These are phyloP conservation scores for Balansia obtecta DNA, from an alignment of 2,329 filamentous ascomycete genomes.

Conservation along the genomic window DNA sequence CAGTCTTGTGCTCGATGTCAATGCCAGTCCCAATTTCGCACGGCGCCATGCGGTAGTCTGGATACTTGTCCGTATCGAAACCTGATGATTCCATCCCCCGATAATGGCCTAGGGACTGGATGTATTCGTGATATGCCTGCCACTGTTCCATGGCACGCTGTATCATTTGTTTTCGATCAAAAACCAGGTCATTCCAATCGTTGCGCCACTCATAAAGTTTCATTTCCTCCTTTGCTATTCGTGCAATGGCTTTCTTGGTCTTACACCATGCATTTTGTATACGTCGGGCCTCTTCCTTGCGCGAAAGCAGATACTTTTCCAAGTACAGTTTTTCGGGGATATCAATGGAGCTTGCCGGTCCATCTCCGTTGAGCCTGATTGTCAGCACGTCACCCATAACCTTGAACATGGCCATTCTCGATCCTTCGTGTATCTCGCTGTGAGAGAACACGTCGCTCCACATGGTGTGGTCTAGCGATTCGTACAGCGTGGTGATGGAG, in stretches of 20 bases:
- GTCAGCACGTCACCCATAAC: slow-evolving; percentile 37
- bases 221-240: slow-evolving; percentile 14
- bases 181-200: slow-evolving; percentile 13
- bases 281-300: slow-evolving; percentile 31
- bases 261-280: slow-evolving; percentile 28
- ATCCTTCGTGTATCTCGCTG: slow-evolving; percentile 21
- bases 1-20: slow-evolving; percentile 15
- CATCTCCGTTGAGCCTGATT: slow-evolving; percentile 31
- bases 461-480: slow-evolving; percentile 34
- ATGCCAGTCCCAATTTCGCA: slow-evolving; percentile 22
- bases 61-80: slow-evolving; percentile 25
- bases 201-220: slow-evolving; percentile 16
- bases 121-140: slow-evolving; percentile 20
- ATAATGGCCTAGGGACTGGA: slow-evolving; percentile 24
- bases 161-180: slow-evolving; percentile 20
- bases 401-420: slow-evolving; percentile 31
- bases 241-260: slow-evolving; percentile 17
- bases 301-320: slow-evolving; percentile 36
- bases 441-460: slow-evolving; percentile 31
- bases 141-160: slow-evolving; percentile 19
- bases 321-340: slow-evolving; percentile 40
- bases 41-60: slow-evolving; percentile 28
- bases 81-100: slow-evolving; percentile 23
- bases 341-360: slow-evolving; percentile 31
- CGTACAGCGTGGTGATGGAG: slow-evolving; percentile 31